Evolutionary conservation across 345 rosid genomes (phyloP), one percentile per base, ranked within the genome.

Genomic region (Moricandia arvensis): DNA sequence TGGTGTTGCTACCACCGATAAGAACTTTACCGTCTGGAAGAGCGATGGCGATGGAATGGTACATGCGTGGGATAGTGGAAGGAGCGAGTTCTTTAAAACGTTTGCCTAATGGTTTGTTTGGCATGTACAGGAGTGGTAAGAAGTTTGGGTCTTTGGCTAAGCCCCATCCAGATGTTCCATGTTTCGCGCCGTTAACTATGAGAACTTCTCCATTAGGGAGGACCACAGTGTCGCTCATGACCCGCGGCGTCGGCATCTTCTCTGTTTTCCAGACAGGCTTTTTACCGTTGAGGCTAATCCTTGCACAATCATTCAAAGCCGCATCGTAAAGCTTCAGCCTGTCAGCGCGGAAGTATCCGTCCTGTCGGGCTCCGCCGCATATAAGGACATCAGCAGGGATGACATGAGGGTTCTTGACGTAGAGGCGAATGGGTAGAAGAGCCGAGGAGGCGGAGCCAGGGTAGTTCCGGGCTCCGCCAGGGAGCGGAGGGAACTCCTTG

Each of bases 181-280:
- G 51, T 68, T 72, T 64, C 3, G 91, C 96, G 0, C 98, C 98
- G 4, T 89, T 91, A 4, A 94, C 51, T 2, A 91, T 18, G n/a
- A 94, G 82, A 8, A 89, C 45, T 6, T 90, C 95, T 21, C 91
- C 98, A 0, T 82, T 85, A 0, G 98, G 96, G 30, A 94, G 88
- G 53, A 87, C 4, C 33, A 85, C 81, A 75, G 82, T 71, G 59
- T 94, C 99, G 0, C 97, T 93, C 91, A 90, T 83, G 0, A 89
- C 77, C 1, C 97, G 85, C 6, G 90, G 74, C 6, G 84, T 68
- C 0, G 97, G 99, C 99, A 94, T 94, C 0, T 13, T 35, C 55
- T 85, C 88, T 33, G 66, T 83, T 67, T 71, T 74, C 97, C 99
- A 92, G 0, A 15, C 76, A 0, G 93, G 80, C 9, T 82, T 75